Conservation (phyloP, 768 basidiomycete species). For the Macrolepiota dolichaula region DNA sequence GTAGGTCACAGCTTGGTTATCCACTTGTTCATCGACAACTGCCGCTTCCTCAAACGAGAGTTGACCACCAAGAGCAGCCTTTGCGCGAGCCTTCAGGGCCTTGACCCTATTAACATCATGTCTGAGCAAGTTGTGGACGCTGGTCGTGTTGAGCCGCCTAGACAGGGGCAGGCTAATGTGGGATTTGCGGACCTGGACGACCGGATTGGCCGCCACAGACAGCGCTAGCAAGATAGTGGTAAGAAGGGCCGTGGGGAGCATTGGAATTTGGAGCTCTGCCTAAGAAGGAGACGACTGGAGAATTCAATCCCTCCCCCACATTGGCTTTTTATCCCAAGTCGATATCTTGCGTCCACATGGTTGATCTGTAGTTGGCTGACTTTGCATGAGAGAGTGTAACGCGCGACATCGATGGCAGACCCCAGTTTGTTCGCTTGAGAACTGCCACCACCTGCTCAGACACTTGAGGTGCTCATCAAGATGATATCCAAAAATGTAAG, state of each 20-base stretch:
- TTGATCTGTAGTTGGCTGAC: neutral
- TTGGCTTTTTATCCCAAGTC: neutral
- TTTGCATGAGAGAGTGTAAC: neutral
- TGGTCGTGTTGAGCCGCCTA: conserved; percentile 48
- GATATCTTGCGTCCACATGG: neutral
- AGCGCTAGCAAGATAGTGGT: conserved; percentile 43
- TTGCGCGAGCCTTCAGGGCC: conserved; percentile 31
- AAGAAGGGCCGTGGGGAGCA: conserved; percentile 40
- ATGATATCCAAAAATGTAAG: neutral
- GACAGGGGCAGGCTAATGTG: conserved; percentile 49
- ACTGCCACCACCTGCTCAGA: neutral
- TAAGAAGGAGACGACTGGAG: conserved; percentile 14
- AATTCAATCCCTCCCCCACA: neutral
- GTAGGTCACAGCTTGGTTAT: conserved; percentile 40
- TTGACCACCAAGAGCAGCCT: conserved; percentile 28
- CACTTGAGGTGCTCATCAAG: neutral
- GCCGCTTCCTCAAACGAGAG: conserved; percentile 24
- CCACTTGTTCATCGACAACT: conserved; percentile 39
- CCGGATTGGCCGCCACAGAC: conserved; percentile 40
- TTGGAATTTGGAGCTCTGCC: conserved; percentile 18
- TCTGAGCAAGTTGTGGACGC: conserved; percentile 43
- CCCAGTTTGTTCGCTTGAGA: neutral
- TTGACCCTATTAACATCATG: conserved; percentile 50
- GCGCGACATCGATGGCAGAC: neutral
- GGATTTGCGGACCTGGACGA: conserved; percentile 34